A percentile compares a stretch with the other conserved stretches of the same genome.
These are phyloP conservation scores for Clitopilus hobsonii DNA, from an alignment of 768 basidiomycete species.

Conservation along the genomic window DNA sequence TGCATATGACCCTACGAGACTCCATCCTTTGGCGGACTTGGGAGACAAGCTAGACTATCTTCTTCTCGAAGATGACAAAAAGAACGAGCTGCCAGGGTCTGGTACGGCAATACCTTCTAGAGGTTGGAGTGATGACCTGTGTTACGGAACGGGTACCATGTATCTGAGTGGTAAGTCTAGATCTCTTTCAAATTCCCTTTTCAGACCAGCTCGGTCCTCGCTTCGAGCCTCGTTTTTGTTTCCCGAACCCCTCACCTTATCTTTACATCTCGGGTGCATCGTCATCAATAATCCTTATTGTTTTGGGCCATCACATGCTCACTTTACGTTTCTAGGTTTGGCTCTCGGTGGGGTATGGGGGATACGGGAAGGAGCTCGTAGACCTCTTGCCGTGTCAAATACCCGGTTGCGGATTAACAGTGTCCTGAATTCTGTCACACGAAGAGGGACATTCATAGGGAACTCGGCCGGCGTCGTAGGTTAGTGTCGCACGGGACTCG, in stretches of 20 bases:
- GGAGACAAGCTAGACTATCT: constrained; percentile 95
- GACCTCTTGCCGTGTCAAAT: constrained; percentile 85
- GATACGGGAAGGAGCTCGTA: constrained; percentile 85
- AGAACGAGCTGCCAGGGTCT: constrained; percentile 83
- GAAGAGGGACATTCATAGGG: constrained; percentile 95
- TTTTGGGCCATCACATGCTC: constrained; percentile 77
- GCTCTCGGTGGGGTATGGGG: constrained; percentile 95
- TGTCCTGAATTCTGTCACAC: constrained; percentile 91
- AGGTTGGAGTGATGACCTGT: constrained; percentile 99
- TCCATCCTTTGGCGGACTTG: constrained; percentile 91
- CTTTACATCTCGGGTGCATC: constrained; percentile 48
- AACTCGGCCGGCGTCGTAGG: constrained; percentile 98
- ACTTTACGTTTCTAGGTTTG: constrained; percentile 73
- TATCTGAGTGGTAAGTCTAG: constrained; percentile 85
- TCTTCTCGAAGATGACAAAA: constrained; percentile 94
- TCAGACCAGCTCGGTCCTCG: constrained; percentile 43
- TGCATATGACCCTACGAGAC: constrained; percentile 84
- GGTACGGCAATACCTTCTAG: constrained; percentile 88
- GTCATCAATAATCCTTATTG: constrained; percentile 72
- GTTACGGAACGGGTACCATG: constrained; percentile 98
- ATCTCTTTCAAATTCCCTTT: constrained; percentile 62
- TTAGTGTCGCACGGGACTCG: constrained; percentile 38
- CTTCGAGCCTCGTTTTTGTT: constrained; percentile 42
- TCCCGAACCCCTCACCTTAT: constrained; percentile 61
- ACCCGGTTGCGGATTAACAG: constrained; percentile 92